Base-by-base conservation (phyloP, 805 yeast species). In the Komagataella populi region DNA sequence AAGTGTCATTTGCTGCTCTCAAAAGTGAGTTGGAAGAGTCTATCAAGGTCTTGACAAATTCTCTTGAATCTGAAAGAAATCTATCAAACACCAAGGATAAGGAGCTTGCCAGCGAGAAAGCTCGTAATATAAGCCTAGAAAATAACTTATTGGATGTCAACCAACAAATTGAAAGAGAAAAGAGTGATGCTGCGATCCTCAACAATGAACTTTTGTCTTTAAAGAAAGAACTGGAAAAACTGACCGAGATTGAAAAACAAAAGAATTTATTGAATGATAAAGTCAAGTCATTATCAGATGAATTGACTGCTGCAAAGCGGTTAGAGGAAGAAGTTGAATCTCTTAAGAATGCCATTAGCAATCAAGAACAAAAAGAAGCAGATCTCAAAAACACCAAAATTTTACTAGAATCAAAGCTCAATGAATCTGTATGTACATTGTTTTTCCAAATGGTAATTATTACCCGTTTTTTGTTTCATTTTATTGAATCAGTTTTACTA, bases 1-100 rank as follows among this genome's bases (percentile, higher is more conserved):
- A 57, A 30, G 54, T 56, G 4, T 36, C 49, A 10, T 44, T 52
- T 20, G 10, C 39, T 30, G 39, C 14, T 8, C 39, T 6, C 14
- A 30, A 30, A 30, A 30, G 39, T 30, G 39, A 30, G 14, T 14
- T 30, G 4, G 39, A 30, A 10, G 39, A 30, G 14, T 30, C 39
- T 14, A 30, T 30, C 10, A 30, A 8, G 14, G 39, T 7, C 6
- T 30, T 30, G 14, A 30, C 39, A 14, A 30, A 30, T 10, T 30
- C n/a, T 14, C n/a, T 30, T 10, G 39, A 30, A 30, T 30, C 39
- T 5, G 39, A 30, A 30, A 12, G 39, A 8, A 30, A 10, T 14
- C 39, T 30, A 10, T 30, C 39, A 8, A 30, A 10, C 14, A 30
- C 39, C 14, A 30, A 30, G 39, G 39, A 30, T 30, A 30, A 30